Percentiles rank a stretch among this genome's conserved stretches.
phyloP scores from a whole-genome alignment of 73 alveolate genomes.

The Breviolum minutum region DNA sequence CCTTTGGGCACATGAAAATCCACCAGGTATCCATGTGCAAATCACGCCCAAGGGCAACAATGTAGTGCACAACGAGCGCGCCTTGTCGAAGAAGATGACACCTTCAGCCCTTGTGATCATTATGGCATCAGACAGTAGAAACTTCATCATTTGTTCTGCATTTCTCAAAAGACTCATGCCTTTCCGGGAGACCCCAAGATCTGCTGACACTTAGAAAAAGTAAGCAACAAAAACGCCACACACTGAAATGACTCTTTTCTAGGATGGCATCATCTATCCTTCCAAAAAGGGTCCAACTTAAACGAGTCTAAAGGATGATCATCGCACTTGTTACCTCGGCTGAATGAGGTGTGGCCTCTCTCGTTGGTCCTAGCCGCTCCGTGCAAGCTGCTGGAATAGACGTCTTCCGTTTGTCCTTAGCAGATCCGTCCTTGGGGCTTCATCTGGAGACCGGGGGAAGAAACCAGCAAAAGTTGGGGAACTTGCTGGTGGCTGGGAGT shows the following conservation, averaged over 20 bases:
- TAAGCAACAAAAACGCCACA: not conserved
- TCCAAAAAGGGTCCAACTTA: too few species aligned
- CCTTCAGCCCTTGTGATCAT: not conserved
- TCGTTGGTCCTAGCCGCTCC: constrained; percentile 3
- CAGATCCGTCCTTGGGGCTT: not conserved
- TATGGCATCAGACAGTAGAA: not conserved
- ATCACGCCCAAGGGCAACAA: constrained; percentile 61
- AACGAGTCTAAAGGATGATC: too few species aligned
- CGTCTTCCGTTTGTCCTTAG: constrained; percentile 48
- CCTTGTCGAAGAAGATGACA: not conserved
- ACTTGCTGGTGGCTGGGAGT: too few species aligned
- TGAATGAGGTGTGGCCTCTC: constrained; percentile 51
- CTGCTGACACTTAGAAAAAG: not conserved
- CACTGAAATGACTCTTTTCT: too few species aligned
- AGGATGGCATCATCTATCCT: too few species aligned
- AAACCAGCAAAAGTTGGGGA: too few species aligned
- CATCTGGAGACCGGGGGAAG: not conserved
- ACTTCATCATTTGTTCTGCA: not conserved
- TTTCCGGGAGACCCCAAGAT: not conserved
- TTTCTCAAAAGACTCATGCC: not conserved
- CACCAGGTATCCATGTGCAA: constrained; percentile 34
- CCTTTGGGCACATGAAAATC: not conserved
- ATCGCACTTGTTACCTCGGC: not conserved
- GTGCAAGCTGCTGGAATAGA: constrained; percentile 37
- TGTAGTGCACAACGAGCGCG: constrained; percentile 52